Evolutionary conservation across 495 filamentous ascomycete species (phyloP).

Genomic region (Daldinia loculata): DNA sequence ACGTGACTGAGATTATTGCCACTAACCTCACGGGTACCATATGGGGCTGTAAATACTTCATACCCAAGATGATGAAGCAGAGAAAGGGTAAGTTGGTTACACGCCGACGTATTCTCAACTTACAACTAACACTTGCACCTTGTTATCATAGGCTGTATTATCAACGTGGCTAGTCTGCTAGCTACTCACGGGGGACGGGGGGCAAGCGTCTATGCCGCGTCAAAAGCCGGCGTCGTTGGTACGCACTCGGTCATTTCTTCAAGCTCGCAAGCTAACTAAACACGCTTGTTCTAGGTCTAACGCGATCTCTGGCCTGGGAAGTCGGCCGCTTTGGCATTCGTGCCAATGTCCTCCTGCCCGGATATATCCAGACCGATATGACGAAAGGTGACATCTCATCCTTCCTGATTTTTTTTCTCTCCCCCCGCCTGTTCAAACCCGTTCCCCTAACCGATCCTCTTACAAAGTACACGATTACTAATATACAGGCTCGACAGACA

Average conservation of each 20-base stretch:
- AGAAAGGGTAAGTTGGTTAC: constrained; percentile 39
- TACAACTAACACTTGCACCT: background rate
- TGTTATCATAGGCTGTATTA: constrained; percentile 66
- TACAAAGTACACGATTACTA: constrained; percentile 39
- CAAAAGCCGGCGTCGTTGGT: constrained; percentile 81
- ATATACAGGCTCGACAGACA: constrained; percentile 47
- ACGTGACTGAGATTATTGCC: constrained; percentile 61
- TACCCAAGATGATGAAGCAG: constrained; percentile 59
- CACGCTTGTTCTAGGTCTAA: constrained; percentile 59
- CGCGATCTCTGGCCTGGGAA: constrained; percentile 73
- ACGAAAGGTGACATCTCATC: constrained; percentile 62
- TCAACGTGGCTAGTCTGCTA: constrained; percentile 81
- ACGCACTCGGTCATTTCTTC: constrained; percentile 21
- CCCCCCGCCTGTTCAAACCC: constrained; percentile 4
- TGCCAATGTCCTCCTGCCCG: constrained; percentile 83
- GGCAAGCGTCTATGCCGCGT: constrained; percentile 76
- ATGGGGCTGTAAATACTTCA: constrained; percentile 65
- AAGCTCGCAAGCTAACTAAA: constrained; percentile 22
- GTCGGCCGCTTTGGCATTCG: constrained; percentile 65
- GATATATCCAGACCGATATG: constrained; percentile 84
- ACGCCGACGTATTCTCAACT: background rate
- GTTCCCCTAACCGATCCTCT: background rate
- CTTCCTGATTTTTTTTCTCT: constrained; percentile 27
- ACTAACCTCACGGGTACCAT: constrained; percentile 81
- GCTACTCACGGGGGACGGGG: constrained; percentile 70